Evolutionary conservation across 2,329 filamentous ascomycete species (phyloP).

Genomic region (Colletotrichum lindemuthianum): DNA sequence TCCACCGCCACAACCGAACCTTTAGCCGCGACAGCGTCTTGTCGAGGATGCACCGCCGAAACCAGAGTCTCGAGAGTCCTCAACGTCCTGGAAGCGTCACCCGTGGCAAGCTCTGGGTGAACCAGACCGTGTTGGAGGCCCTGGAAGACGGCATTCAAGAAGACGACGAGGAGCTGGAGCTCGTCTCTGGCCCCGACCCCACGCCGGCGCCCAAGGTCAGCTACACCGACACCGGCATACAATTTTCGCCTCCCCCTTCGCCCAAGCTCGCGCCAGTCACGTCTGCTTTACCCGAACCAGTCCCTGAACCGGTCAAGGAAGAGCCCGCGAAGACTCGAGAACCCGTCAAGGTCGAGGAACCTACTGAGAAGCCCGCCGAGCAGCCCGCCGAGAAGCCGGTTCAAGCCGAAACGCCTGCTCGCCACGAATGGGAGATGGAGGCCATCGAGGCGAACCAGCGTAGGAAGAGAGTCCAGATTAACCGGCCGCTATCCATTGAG

Average conservation of each 20-base stretch:
- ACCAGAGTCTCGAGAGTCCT: conserved; percentile 68
- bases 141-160: conserved; percentile 63
- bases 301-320: too few species aligned
- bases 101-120: conserved; percentile 63
- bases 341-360: conserved; percentile 52
- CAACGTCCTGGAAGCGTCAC: conserved; percentile 64
- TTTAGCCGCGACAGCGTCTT: conserved; percentile 67
- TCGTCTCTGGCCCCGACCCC: conserved; percentile 36
- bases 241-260: conserved; percentile 85
- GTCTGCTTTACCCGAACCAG: conserved; percentile 55
- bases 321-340: conserved; percentile 46
- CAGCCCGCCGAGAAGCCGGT: conserved; percentile 47
- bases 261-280: conserved; percentile 61
- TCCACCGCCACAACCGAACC: conserved; percentile 60
- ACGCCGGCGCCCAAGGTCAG: conserved; percentile 51
- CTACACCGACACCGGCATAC: conserved; percentile 81
- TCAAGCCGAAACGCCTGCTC: conserved; percentile 56
- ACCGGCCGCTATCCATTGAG: conserved; percentile 61
- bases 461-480: conserved; percentile 72
- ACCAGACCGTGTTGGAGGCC: conserved; percentile 64
- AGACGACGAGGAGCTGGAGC: conserved; percentile 54
- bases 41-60: conserved; percentile 61
- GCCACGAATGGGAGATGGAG: conserved; percentile 64
- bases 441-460: conserved; percentile 77
- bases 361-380: conserved; percentile 25